Percentiles rank a stretch among this genome's conserved stretches.
These are phyloP conservation scores for Malassezia slooffiae DNA, from an alignment of 1,284 basidiomycete species.

Conservation along the genomic window DNA sequence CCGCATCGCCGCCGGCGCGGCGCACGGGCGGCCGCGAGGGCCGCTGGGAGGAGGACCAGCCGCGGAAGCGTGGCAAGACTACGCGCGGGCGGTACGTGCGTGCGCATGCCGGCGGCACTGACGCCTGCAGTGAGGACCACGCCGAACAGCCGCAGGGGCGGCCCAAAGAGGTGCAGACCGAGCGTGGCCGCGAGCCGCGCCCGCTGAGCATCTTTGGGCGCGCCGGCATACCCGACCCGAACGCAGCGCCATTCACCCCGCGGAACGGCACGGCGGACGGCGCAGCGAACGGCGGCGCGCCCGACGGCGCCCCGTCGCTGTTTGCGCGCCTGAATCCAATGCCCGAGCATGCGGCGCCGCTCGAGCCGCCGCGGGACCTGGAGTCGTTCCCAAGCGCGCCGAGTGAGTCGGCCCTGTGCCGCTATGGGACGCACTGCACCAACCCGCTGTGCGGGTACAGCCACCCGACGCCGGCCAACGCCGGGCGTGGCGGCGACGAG, in stretches of 20 bases:
- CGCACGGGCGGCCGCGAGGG: neutral
- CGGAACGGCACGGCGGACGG: neutral
- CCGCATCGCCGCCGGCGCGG: conserved; percentile 6
- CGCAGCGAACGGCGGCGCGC: neutral
- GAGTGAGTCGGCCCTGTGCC: conserved; percentile 26
- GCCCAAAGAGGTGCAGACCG: too few species aligned
- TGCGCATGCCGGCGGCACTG: too few species aligned
- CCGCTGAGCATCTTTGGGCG: conserved; percentile 35
- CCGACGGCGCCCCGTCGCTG: conserved; percentile 17
- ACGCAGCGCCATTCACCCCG: conserved; percentile 34
- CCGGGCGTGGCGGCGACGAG: conserved; percentile 20
- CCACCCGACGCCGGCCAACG: conserved; percentile 35
- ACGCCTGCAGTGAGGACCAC: too few species aligned
- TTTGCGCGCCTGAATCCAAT: conserved; percentile 36
- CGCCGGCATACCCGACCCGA: conserved; percentile 35
- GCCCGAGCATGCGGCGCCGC: conserved; percentile 25
- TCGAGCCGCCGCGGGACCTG: neutral
- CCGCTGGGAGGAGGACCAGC: too few species aligned
- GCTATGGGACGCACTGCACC: conserved; percentile 35
- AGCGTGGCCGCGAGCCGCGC: conserved; percentile 2
- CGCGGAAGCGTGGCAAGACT: neutral
- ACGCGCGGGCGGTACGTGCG: neutral
- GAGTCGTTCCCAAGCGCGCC: conserved; percentile 26
- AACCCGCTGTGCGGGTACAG: conserved; percentile 38
- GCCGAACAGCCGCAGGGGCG: too few species aligned